Conservation (phyloP, 73 alveolate species). For the Tetrahymena malaccensis region DNA sequence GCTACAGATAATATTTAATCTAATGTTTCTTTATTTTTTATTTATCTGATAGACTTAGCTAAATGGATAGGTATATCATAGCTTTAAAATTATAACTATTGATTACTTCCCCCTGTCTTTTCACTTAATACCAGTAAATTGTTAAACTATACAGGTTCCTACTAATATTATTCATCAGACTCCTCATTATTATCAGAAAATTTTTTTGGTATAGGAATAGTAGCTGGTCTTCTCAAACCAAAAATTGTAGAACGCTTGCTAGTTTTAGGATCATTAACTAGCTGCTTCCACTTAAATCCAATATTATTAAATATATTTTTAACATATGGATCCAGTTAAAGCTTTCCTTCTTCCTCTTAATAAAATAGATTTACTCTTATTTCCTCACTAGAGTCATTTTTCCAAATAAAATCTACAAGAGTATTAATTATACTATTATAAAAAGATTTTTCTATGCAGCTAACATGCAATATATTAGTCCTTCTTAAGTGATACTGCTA, state of each 20-base stretch:
- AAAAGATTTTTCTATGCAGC: not conserved
- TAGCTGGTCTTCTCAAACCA: not conserved
- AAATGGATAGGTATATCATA: not conserved
- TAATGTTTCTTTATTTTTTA: not conserved
- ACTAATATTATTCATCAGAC: not conserved
- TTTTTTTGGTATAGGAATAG: not conserved
- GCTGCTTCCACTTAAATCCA: not conserved
- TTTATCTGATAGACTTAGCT: not conserved
- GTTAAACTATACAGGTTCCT: not conserved
- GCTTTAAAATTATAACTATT: not conserved
- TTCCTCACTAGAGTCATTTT: not conserved
- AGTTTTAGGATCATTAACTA: not conserved
- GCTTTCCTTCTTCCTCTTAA: not conserved
- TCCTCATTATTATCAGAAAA: not conserved
- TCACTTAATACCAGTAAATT: not conserved
- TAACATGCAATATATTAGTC: not conserved
- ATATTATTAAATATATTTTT: not conserved
- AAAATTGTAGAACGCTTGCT: not conserved
- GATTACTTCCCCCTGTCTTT: not conserved
- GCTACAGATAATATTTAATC: not conserved
- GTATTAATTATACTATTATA: not conserved
- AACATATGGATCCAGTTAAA: not conserved
- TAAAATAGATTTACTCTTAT: not conserved
- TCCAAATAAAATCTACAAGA: not conserved
- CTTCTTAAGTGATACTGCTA: not conserved